Conservation (phyloP, 208 protist species). For the Dictyostelium gargantuum region DNA sequence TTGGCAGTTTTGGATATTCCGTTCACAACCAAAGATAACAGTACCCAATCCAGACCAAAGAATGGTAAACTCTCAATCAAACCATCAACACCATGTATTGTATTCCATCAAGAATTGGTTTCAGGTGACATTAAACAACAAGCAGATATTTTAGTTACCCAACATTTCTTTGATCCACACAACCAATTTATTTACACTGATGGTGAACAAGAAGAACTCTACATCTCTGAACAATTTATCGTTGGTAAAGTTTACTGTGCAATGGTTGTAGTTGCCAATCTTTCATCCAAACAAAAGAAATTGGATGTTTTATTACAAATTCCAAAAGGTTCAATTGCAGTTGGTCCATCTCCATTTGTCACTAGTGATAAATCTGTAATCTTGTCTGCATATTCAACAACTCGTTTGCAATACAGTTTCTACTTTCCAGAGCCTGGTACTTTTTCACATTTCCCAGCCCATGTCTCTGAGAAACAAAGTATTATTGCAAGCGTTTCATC, state of each 20-base stretch:
- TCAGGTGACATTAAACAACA: background rate
- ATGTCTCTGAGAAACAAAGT: background rate
- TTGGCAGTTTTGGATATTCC: constrained; percentile 25
- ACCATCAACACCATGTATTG: background rate
- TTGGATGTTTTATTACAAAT: constrained; percentile 29
- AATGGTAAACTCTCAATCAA: background rate
- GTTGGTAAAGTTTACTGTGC: constrained; percentile 6
- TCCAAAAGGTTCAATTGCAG: constrained; percentile 21
- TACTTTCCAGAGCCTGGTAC: constrained; percentile 22
- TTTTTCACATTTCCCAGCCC: constrained; percentile 22
- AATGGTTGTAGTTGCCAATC: constrained; percentile 26
- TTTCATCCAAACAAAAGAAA: constrained; percentile 37
- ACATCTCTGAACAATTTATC: constrained; percentile 22
- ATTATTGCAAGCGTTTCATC: background rate
- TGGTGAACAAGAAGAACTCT: constrained; percentile 6
- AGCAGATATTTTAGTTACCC: background rate
- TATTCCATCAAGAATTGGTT: constrained; percentile 48
- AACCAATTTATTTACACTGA: background rate
- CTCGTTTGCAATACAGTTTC: constrained; percentile 15
- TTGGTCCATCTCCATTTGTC: constrained; percentile 20
- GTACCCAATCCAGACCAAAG: background rate
- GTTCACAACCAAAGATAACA: background rate
- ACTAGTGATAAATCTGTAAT: background rate
- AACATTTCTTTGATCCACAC: constrained; percentile 39
- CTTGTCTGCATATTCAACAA: background rate